A percentile compares a stretch with the other conserved stretches of the same genome.
These are phyloP conservation scores for Melaleuca alternifolia DNA, from an alignment of 345 rosid species.

Conservation along the genomic window DNA sequence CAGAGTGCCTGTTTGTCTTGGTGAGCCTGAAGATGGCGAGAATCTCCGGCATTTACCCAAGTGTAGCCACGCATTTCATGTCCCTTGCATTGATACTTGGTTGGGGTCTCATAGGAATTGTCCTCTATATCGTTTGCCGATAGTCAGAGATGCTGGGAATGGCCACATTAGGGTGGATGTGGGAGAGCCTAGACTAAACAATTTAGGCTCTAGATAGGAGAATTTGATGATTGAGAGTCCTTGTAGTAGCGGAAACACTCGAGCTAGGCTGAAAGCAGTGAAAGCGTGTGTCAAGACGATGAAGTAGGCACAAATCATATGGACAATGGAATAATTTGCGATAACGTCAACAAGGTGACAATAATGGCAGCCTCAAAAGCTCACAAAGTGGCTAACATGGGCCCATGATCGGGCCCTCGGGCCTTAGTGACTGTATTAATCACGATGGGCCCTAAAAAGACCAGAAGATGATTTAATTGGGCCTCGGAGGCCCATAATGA, in stretches of 20 bases:
- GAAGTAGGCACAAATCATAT: neutral
- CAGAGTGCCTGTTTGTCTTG: constrained; percentile 86
- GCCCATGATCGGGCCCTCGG: too few relatives aligned
- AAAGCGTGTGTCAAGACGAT: neutral
- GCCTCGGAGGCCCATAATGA: too few relatives aligned
- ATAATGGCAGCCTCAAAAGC: too few relatives aligned
- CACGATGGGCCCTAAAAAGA: too few relatives aligned
- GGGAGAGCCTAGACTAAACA: neutral
- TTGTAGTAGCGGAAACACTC: neutral
- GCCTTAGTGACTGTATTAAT: too few relatives aligned
- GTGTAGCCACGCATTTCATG: constrained; percentile 80
- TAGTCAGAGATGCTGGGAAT: constrained; percentile 8
- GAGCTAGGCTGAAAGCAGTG: neutral
- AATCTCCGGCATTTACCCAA: constrained; percentile 57
- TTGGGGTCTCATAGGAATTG: constrained; percentile 69
- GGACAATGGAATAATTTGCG: neutral
- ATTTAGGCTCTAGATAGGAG: constrained; percentile 9
- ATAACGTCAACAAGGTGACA: constrained; percentile 2
- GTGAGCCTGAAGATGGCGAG: constrained; percentile 57
- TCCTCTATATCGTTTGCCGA: constrained; percentile 71
- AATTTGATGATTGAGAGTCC: constrained; percentile 2
- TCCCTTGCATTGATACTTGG: constrained; percentile 78
- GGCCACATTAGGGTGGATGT: neutral
- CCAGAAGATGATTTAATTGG: too few relatives aligned
- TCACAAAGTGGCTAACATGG: too few relatives aligned